Conservation (phyloP, 2,329 filamentous ascomycete species). For the Cladosporium sp. region DNA sequence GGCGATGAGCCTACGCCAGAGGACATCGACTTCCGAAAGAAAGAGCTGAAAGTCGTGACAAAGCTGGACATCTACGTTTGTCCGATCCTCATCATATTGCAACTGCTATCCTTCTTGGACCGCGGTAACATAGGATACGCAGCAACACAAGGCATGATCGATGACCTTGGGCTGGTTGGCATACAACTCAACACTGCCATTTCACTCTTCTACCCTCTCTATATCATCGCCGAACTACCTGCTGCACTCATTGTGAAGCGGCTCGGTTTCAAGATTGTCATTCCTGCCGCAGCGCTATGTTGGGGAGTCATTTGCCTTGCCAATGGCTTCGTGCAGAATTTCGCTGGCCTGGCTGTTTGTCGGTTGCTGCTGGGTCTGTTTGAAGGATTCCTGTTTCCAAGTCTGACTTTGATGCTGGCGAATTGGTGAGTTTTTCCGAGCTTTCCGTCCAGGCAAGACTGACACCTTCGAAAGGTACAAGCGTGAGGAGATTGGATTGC, state of each 20-base stretch:
- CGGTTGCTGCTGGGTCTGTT: slow-evolving; percentile 29
- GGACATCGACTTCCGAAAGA: not conserved
- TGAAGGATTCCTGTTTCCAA: slow-evolving; percentile 31
- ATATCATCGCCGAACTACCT: slow-evolving; percentile 33
- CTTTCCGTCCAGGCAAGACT: slow-evolving; percentile 17
- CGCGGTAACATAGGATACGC: not conserved
- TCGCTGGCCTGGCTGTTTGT: slow-evolving; percentile 21
- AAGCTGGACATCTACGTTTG: not conserved
- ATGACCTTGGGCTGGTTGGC: slow-evolving; percentile 25
- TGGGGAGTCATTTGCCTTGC: slow-evolving; percentile 28
- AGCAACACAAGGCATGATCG: slow-evolving; percentile 5
- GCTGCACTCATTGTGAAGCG: slow-evolving; percentile 31
- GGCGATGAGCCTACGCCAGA: not conserved
- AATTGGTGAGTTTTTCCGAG: slow-evolving; percentile 26
- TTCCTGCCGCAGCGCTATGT: slow-evolving; percentile 26
- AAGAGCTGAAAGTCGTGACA: not conserved
- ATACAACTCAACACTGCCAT: slow-evolving; percentile 30
- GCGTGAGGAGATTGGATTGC: slow-evolving; percentile 20
- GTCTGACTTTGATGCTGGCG: slow-evolving; percentile 29
- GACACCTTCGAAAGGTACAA: slow-evolving; percentile 27
- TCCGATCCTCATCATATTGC: not conserved
- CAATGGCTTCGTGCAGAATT: slow-evolving; percentile 25
- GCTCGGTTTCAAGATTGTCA: slow-evolving; percentile 32
- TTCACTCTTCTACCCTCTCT: slow-evolving; percentile 34
- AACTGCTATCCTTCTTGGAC: not conserved